Evolutionary conservation across 2,329 filamentous ascomycete genomes (phyloP).

Genomic region (Trichoderma polysporum): DNA sequence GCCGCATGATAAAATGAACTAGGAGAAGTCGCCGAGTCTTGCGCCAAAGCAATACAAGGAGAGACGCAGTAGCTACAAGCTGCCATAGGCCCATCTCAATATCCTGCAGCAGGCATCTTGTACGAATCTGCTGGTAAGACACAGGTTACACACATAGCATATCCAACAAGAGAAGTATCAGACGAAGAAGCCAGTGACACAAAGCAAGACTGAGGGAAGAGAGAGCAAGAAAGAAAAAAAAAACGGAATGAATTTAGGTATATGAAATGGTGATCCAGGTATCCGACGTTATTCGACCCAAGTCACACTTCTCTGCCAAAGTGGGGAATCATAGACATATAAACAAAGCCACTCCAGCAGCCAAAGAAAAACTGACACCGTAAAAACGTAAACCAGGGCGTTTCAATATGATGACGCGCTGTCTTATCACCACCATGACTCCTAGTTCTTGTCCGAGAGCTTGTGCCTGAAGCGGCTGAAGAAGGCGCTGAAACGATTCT

Average conservation of each 20-base stretch:
- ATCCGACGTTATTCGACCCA: conserved; percentile 31
- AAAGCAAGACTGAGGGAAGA: background rate
- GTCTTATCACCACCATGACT: conserved; percentile 10
- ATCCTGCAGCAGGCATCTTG: background rate
- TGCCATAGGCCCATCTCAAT: background rate
- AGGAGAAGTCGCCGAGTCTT: background rate
- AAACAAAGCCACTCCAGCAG: conserved; percentile 37
- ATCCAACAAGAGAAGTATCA: background rate
- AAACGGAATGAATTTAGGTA: conserved; percentile 37
- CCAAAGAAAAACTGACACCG: conserved; percentile 32
- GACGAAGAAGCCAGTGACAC: background rate
- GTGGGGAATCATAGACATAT: conserved; percentile 42
- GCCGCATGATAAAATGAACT: background rate
- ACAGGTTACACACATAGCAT: background rate
- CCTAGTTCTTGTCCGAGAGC: conserved; percentile 37
- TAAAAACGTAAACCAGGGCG: conserved; percentile 21
- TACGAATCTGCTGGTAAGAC: background rate
- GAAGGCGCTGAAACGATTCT: conserved; percentile 62
- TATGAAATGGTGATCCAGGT: conserved; percentile 35
- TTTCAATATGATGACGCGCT: conserved; percentile 15
- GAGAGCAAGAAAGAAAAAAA: conserved; percentile 2
- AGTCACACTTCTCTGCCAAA: conserved; percentile 34
- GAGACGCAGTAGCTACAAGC: background rate
- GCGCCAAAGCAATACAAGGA: background rate
- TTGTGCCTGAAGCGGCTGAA: conserved; percentile 58